Evolutionary conservation across 495 filamentous ascomycete genomes (phyloP).

Genomic region (Penicillium tannophilum): DNA sequence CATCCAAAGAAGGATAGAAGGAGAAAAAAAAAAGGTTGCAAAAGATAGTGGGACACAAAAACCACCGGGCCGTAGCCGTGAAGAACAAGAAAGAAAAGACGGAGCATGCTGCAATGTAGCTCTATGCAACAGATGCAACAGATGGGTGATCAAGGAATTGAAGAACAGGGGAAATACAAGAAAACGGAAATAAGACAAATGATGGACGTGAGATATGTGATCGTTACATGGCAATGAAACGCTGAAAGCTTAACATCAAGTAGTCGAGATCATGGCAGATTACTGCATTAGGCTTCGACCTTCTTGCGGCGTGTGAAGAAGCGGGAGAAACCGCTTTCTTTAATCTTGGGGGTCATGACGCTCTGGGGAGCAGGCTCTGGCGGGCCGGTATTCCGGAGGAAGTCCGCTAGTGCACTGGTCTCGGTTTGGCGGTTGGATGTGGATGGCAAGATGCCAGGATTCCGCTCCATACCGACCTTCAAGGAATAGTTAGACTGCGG

Average conservation of each 20-base stretch:
- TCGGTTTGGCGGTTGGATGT: slow-evolving; percentile 40
- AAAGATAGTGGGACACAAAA: slow-evolving; percentile 19
- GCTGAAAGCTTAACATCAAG: slow-evolving; percentile 37
- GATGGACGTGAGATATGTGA: slow-evolving; percentile 32
- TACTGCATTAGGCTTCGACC: slow-evolving; percentile 33
- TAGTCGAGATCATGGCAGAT: slow-evolving; percentile 3
- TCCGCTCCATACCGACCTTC: slow-evolving; percentile 44
- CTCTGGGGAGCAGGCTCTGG: slow-evolving; percentile 42
- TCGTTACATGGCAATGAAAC: slow-evolving; percentile 37
- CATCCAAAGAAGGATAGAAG: slow-evolving; percentile 11
- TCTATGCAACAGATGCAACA: slow-evolving; percentile 19
- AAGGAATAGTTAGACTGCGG: slow-evolving; percentile 39
- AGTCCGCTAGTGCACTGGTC: slow-evolving; percentile 77
- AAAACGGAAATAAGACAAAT: slow-evolving; percentile 13
- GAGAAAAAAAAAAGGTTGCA: background rate
- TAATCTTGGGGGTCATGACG: slow-evolving; percentile 21
- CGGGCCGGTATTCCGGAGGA: slow-evolving; percentile 76
- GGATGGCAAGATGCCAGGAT: slow-evolving; percentile 31
- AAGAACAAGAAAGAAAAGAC: slow-evolving; percentile 12
- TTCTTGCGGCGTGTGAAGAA: slow-evolving; percentile 49
- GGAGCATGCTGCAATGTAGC: slow-evolving; percentile 5
- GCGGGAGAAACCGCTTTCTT: slow-evolving; percentile 38
- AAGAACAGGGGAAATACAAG: background rate
- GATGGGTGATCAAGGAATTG: background rate
- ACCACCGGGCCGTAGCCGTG: slow-evolving; percentile 23